phyloP scores from a whole-genome alignment of 352 stramenopile genomes.

The Aphanomyces invadans region DNA sequence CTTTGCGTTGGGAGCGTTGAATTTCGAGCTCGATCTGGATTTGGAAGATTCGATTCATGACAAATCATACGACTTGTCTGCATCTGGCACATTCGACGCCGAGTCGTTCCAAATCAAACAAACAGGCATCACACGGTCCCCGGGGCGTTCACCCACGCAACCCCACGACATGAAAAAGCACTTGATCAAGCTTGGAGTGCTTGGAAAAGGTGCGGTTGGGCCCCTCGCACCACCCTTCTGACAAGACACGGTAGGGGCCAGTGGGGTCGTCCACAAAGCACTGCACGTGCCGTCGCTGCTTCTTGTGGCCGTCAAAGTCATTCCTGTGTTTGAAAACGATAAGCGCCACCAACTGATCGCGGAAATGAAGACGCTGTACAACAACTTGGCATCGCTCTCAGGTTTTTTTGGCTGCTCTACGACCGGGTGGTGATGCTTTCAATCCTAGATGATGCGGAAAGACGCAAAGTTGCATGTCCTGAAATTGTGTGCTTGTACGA shows the following conservation, averaged over 20 bases:
- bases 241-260: constrained; percentile 42
- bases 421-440: constrained; percentile 35
- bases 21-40: constrained; percentile 69
- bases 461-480: constrained; percentile 35
- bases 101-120: constrained; percentile 80
- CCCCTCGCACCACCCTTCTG: not conserved
- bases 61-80: constrained; percentile 71
- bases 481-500: constrained; percentile 91
- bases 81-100: constrained; percentile 72
- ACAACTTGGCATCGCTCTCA: constrained; percentile 69
- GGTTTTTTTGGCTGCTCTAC: constrained; percentile 34
- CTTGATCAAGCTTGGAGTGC: constrained; percentile 70
- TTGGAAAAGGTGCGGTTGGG: constrained; percentile 35
- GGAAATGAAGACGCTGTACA: constrained; percentile 80
- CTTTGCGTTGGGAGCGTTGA: constrained; percentile 47
- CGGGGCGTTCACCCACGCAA: constrained; percentile 26
- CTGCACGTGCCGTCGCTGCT: constrained; percentile 83
- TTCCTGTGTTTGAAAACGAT: constrained; percentile 84
- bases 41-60: constrained; percentile 51
- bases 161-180: constrained; percentile 39
- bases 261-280: constrained; percentile 83
- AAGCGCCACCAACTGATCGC: constrained; percentile 83
- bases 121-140: constrained; percentile 60
- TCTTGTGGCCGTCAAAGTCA: constrained; percentile 87
- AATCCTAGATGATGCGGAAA: constrained; percentile 24